Conservation (phyloP, 1,139 yeast genomes). For the Pichia sp. region DNA sequence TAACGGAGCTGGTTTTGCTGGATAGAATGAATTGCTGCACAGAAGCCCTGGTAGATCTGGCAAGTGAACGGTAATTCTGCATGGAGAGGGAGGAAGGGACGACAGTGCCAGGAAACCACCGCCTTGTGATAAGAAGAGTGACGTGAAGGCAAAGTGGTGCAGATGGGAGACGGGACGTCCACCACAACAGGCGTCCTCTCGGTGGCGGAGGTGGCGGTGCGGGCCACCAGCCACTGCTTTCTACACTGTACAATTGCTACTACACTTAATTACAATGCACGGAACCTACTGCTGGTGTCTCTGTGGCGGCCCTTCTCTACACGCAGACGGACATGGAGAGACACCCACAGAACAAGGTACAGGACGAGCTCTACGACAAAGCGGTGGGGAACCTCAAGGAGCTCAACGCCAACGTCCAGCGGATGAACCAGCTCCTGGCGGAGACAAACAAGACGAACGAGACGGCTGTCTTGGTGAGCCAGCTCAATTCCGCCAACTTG, state of each 20-base stretch:
- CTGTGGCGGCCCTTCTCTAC: too few relatives aligned
- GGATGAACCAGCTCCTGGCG: conserved; percentile 54
- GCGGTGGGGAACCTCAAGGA: conserved; percentile 62
- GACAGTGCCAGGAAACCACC: too few relatives aligned
- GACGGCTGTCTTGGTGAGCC: conserved; percentile 71
- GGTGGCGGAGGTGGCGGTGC: too few relatives aligned
- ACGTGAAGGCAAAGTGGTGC: conserved; percentile 4
- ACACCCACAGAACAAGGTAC: conserved; percentile 88
- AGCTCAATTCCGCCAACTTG: conserved; percentile 38
- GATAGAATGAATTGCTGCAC: neutral
- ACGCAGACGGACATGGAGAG: conserved; percentile 8
- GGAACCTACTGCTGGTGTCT: too few relatives aligned
- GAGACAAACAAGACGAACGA: conserved; percentile 66
- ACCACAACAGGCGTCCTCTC: too few relatives aligned
- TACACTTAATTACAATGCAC: too few relatives aligned
- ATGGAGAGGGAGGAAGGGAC: neutral
- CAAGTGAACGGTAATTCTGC: neutral
- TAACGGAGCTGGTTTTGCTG: neutral
- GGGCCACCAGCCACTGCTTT: too few relatives aligned
- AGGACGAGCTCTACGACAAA: conserved; percentile 73
- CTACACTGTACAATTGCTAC: too few relatives aligned
- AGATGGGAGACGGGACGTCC: too few relatives aligned
- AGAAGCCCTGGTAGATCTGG: neutral
- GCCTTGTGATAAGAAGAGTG: too few relatives aligned
- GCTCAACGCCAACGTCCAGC: conserved; percentile 24